phyloP scores from a whole-genome alignment of 192 early-diverging fungal species.

The Tieghemiomyces parasiticus region DNA sequence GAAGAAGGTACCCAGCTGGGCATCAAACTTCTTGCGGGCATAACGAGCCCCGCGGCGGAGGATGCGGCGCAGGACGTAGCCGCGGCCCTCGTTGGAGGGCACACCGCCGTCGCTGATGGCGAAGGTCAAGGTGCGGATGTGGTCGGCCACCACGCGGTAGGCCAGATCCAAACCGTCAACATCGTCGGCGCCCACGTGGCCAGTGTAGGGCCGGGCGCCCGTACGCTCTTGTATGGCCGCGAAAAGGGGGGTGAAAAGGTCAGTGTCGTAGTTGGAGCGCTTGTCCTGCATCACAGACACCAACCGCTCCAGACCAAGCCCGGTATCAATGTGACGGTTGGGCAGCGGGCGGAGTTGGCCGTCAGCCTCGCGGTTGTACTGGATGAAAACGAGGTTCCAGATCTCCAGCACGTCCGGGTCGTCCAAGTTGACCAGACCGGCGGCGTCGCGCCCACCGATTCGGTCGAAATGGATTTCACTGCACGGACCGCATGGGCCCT shows the following conservation, averaged over 20 bases:
- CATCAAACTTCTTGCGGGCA: slow-evolving; percentile 81
- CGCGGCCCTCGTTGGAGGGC: slow-evolving; percentile 95
- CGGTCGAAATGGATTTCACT: slow-evolving; percentile 97
- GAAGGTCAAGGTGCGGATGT: slow-evolving; percentile 90
- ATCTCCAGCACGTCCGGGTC: slow-evolving; percentile 97
- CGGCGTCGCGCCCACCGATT: slow-evolving; percentile 83
- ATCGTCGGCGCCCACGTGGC: slow-evolving; percentile 80
- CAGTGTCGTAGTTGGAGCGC: slow-evolving; percentile 96
- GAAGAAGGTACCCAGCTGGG: slow-evolving; percentile 86
- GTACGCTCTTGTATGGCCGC: slow-evolving; percentile 71
- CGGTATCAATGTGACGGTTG: slow-evolving; percentile 96
- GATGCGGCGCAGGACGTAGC: slow-evolving; percentile 94
- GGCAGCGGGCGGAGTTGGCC: slow-evolving; percentile 75
- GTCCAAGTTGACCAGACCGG: slow-evolving; percentile 85
- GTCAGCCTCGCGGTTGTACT: slow-evolving; percentile 94
- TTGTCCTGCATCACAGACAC: slow-evolving; percentile 90
- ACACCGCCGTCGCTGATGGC: slow-evolving; percentile 92
- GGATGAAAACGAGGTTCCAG: slow-evolving; percentile 99
- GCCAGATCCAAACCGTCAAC: slow-evolving; percentile 92
- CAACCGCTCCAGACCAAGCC: slow-evolving; percentile 91
- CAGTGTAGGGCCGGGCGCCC: slow-evolving; percentile 68
- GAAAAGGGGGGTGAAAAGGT: slow-evolving; percentile 76
- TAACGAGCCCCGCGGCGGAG: slow-evolving; percentile 88
- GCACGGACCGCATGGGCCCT: slow-evolving; percentile 95
- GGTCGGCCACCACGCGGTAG: slow-evolving; percentile 97